Evolutionary conservation across 177 flowering plant genomes (phyloP), one percentile per base, ranked within the genome.

Genomic region (Vitis hybrid): DNA sequence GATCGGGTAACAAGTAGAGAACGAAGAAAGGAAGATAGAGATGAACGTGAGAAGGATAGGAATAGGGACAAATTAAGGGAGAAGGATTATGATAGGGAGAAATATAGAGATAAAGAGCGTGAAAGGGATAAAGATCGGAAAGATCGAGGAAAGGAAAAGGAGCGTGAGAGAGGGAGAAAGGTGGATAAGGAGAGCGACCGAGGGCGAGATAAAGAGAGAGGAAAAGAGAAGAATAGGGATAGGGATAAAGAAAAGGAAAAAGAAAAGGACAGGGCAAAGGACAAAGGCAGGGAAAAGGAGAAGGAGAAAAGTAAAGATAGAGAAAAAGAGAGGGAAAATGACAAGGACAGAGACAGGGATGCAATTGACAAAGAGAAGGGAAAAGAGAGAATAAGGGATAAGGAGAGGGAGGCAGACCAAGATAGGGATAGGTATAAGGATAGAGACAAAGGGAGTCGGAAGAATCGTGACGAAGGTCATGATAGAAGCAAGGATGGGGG

Each of bases 351-450:
- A 48, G 78, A 68, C 5, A 59, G 57, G 65, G 69, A 71, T 62
- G 18, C 26, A 58, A 49, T 23, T 58, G 80, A 81, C 49, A 65
- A 66, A 58, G 83, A 77, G 62, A 77, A 67, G 63, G 80, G 49
- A 4, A 85, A 75, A 72, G 88, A 82, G 23, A 84, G 71, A 63
- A 17, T 1, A n/a, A 82, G 70, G 72, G 87, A 75, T 13, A 80
- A 73, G 76, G 86, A 80, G 56, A 83, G 77, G 72, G 81, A 80
- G 3, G 65, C 5, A 12, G 83, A 82, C 57, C 58, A 52, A 17
- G 86, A 77, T 4, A 83, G 75, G 67, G 91, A 82, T 50, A 82
- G 78, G 73, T 67, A 70, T 13, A 87, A 70, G 70, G 92, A 88
- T 6, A 83, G 77, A 67, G 90, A 85, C 18, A 80, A 69, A 58